phyloP scores from a whole-genome alignment of 352 stramenopile genomes.

The Phytophthora megakarya region DNA sequence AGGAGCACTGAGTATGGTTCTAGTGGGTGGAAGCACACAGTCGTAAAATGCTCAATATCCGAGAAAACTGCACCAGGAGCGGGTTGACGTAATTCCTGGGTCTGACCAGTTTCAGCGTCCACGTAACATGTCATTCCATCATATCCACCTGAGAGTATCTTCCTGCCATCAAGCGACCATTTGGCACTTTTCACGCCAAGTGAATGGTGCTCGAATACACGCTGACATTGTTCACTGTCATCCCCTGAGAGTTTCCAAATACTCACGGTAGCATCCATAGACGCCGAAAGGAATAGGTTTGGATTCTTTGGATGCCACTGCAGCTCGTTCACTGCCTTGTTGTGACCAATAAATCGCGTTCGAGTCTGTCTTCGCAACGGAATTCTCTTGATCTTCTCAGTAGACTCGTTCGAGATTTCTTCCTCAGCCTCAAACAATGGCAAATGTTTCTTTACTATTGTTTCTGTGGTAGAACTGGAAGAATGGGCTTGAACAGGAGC shows the following conservation, averaged over 20 bases:
- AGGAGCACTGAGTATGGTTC: constrained; percentile 39
- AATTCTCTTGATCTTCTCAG: not conserved
- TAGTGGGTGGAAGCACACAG: constrained; percentile 36
- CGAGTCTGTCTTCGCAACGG: constrained; percentile 13
- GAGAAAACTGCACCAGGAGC: not conserved
- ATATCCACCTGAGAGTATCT: constrained; percentile 52
- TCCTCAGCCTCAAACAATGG: constrained; percentile 8
- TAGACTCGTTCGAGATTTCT: not conserved
- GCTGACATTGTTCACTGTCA: constrained; percentile 1
- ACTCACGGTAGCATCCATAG: constrained; percentile 58
- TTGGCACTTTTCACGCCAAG: constrained; percentile 57
- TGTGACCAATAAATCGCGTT: constrained; percentile 36
- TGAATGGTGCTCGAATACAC: constrained; percentile 33
- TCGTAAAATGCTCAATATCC: constrained; percentile 36
- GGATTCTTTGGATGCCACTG: constrained; percentile 49
- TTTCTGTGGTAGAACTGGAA: not conserved
- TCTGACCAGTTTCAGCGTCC: constrained; percentile 42
- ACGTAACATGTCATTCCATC: constrained; percentile 37
- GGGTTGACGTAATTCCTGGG: constrained; percentile 8
- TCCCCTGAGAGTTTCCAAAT: constrained; percentile 41
- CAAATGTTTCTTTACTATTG: not conserved
- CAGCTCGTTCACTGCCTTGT: constrained; percentile 39
- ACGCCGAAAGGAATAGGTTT: constrained; percentile 57
- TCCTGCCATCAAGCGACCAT: constrained; percentile 54
- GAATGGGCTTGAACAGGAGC: not conserved